Evolutionary conservation across 352 stramenopile species (phyloP).

Genomic region (Pythium scleroteichum): DNA sequence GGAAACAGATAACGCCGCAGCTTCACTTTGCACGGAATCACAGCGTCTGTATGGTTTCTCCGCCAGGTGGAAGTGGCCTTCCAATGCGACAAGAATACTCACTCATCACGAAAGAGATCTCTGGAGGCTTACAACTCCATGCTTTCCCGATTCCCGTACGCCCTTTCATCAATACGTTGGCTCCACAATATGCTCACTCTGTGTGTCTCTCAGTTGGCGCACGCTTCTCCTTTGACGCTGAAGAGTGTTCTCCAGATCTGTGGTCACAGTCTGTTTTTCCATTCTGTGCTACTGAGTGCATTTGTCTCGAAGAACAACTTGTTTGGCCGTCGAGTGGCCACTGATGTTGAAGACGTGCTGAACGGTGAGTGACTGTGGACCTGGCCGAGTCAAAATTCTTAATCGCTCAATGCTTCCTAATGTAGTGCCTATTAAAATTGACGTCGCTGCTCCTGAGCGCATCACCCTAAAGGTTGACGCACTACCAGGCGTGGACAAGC

Average conservation of each 20-base stretch:
- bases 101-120: slow-evolving; percentile 87
- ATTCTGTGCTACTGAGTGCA: slow-evolving; percentile 72
- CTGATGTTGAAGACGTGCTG: slow-evolving; percentile 62
- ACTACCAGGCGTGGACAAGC: slow-evolving; percentile 49
- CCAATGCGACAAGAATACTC: slow-evolving; percentile 78
- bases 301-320: slow-evolving; percentile 73
- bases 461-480: slow-evolving; percentile 81
- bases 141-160: slow-evolving; percentile 82
- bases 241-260: slow-evolving; percentile 76
- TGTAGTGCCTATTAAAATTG: slow-evolving; percentile 75
- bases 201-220: slow-evolving; percentile 41
- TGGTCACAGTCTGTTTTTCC: slow-evolving; percentile 85
- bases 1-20: slow-evolving; percentile 67
- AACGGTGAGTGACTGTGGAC: slow-evolving; percentile 38
- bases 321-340: slow-evolving; percentile 64
- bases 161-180: not conserved
- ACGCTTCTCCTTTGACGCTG: slow-evolving; percentile 63
- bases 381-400: no score
- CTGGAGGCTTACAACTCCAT: slow-evolving; percentile 68
- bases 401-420: not conserved
- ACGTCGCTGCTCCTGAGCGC: slow-evolving; percentile 71
- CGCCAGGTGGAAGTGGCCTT: slow-evolving; percentile 33
- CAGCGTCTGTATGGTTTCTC: slow-evolving; percentile 72
- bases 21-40: slow-evolving; percentile 77
- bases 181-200: slow-evolving; percentile 3